Evolutionary conservation across 129 eudicot species (phyloP).

Genomic region (Artemisia argyi): DNA sequence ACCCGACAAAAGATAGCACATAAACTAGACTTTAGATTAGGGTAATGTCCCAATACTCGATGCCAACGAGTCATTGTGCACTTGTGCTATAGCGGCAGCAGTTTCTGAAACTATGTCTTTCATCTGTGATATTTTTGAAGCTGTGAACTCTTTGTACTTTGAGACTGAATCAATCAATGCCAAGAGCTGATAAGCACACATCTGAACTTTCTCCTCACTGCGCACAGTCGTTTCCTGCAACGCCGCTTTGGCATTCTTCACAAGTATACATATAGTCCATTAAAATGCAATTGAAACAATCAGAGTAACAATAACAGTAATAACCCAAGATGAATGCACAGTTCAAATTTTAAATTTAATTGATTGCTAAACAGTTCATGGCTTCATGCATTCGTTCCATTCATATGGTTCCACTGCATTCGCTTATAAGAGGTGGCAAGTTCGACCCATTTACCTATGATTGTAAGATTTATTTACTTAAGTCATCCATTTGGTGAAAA

Average conservation of each 20-base stretch:
- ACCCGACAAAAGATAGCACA: not conserved
- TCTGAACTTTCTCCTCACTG: slow-evolving; percentile 52
- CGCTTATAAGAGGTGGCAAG: not conserved
- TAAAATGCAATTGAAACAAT: not conserved
- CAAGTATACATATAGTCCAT: slow-evolving; percentile 4
- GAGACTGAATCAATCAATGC: slow-evolving; percentile 67
- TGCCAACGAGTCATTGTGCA: slow-evolving; percentile 37
- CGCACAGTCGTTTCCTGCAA: slow-evolving; percentile 45
- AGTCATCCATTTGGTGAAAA: not conserved
- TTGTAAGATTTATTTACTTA: not conserved
- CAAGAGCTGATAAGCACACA: slow-evolving; percentile 58
- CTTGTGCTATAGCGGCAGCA: slow-evolving; percentile 45
- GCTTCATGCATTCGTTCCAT: not conserved
- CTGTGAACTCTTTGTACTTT: slow-evolving; percentile 48
- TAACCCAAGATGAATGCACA: not conserved
- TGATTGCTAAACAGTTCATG: not conserved
- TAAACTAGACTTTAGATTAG: not conserved
- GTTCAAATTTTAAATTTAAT: not conserved
- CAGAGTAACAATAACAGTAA: not conserved
- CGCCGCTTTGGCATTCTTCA: slow-evolving; percentile 55
- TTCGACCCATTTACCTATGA: not conserved
- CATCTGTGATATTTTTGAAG: slow-evolving; percentile 42
- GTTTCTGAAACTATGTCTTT: slow-evolving; percentile 48
- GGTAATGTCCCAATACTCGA: slow-evolving; percentile 1
- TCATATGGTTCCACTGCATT: not conserved